These are phyloP conservation scores for Paraconiothyrium brasiliense DNA, from an alignment of 2,329 filamentous ascomycete genomes.

Conservation along the genomic window DNA sequence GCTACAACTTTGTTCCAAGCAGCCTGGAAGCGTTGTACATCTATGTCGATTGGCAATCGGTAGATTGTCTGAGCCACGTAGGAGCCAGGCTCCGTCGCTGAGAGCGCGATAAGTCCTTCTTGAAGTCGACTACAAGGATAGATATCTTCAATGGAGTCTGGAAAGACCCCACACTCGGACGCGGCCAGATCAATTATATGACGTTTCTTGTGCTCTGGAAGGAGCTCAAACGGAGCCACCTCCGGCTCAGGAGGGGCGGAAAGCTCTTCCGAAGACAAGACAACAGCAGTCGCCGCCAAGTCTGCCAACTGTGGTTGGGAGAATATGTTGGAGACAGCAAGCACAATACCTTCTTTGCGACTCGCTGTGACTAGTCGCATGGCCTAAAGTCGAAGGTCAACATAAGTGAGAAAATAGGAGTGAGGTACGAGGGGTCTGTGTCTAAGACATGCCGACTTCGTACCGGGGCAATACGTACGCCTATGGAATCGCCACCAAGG, in stretches of 20 bases:
- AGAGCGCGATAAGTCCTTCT: conserved; percentile 44
- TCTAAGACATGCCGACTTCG: too few species aligned
- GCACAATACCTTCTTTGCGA: conserved; percentile 49
- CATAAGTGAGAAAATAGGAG: too few species aligned
- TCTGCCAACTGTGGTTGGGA: conserved; percentile 54
- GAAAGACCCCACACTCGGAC: conserved; percentile 37
- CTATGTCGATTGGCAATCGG: conserved; percentile 40
- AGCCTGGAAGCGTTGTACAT: conserved; percentile 50
- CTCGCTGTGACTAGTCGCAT: conserved; percentile 57
- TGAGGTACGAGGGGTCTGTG: too few species aligned
- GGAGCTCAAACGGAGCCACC: conserved; percentile 36
- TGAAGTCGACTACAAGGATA: conserved; percentile 45
- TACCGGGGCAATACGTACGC: conserved; percentile 26
- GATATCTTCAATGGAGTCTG: conserved; percentile 40
- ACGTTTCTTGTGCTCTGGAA: conserved; percentile 27
- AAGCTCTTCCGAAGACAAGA: conserved; percentile 35
- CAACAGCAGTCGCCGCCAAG: conserved; percentile 47
- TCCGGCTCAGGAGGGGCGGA: conserved; percentile 23
- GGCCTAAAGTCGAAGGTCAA: conserved; percentile 18
- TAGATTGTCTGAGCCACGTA: conserved; percentile 53
- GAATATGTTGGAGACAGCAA: conserved; percentile 58
- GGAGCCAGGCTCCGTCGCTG: conserved; percentile 42
- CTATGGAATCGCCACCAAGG: conserved; percentile 58
- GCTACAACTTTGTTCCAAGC: conserved; percentile 58
- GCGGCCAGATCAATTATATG: conserved; percentile 37